Evolutionary conservation across 352 stramenopile genomes (phyloP), one percentile per base, ranked within the genome.

Genomic region (Globisporangium acanthophoron): DNA sequence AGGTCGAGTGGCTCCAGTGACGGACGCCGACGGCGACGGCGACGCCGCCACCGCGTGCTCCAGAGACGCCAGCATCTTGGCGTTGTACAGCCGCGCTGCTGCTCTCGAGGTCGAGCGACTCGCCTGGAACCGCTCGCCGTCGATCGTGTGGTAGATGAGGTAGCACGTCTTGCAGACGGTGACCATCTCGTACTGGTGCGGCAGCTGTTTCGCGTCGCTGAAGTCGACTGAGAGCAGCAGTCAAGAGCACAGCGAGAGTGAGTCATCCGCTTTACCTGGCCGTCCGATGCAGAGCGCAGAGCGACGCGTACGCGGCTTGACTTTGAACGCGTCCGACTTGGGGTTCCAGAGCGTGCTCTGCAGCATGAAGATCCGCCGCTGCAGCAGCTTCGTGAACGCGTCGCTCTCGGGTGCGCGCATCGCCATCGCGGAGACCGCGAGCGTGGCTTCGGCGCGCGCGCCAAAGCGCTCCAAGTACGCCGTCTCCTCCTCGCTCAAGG

Each of bases 311-410:
- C 77, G 47, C 5, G 67, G 57, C 58, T 83, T 83, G 48, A 74
- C 64, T 49, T 79, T 65, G 49, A 87, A 88, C 4, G 70, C 64
- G 40, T 85, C 70, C 12, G 76, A 87, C 21, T 85, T 68, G 18
- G 78, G 78, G 43, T 88, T 87, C 79, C 79, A 89, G 48, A 87
- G 50, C 40, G 79, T 87, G 52, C 78, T 85, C 35, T 77, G 73
- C 52, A 89, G 74, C 73, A 86, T 86, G 63, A 85, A 86, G 50
- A 86, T 78, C 35, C 79, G 68, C 35, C 75, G 65, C 55, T 89
- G 74, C 16, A 89, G 71, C 33, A 89, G 61, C 24, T 74, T 78
- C 27, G 70, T 66, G 54, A 74, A 71, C 35, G 56, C 58, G 12
- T 78, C 67, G 46, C 66, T 43, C 11, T 55, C 27, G 3, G 51